Conservation (phyloP, 495 filamentous ascomycete species). For the Xylaria telfairii region DNA sequence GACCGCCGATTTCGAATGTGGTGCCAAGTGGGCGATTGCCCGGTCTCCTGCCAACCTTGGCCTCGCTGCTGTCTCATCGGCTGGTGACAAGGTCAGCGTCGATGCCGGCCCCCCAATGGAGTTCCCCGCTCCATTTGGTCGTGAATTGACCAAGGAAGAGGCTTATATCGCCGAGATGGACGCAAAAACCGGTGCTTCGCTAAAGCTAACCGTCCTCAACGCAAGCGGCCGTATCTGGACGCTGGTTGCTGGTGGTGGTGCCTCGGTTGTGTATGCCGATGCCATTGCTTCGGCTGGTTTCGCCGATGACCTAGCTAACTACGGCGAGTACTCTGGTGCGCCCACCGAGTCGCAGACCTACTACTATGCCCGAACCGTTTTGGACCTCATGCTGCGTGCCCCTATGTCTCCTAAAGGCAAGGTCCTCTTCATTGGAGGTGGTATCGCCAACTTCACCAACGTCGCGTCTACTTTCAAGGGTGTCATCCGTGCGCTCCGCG, state of each 20-base stretch:
- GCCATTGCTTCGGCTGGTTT: conserved; percentile 97
- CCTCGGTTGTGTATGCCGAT: conserved; percentile 98
- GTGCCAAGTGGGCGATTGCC: conserved; percentile 97
- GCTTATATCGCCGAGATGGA: conserved; percentile 98
- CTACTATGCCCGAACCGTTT: conserved; percentile 95
- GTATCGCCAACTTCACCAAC: conserved; percentile 99
- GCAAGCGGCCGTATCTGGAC: conserved; percentile 93
- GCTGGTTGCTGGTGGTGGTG: conserved; percentile 98
- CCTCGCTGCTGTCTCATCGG: conserved; percentile 62
- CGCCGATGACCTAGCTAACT: conserved; percentile 96
- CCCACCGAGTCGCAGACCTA: conserved; percentile 98
- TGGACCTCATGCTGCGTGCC: conserved; percentile 97
- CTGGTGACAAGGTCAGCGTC: conserved; percentile 81
- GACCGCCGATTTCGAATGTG: conserved; percentile 99
- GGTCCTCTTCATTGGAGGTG: conserved; percentile 98
- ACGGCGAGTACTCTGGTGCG: conserved; percentile 99
- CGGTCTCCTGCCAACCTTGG: conserved; percentile 87
- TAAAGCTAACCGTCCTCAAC: conserved; percentile 98
- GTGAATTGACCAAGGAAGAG: conserved; percentile 97
- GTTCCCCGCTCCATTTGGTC: conserved; percentile 98
- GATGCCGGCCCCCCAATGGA: conserved; percentile 98
- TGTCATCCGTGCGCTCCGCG: conserved; percentile 95
- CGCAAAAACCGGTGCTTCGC: conserved; percentile 97
- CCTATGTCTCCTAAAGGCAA: conserved; percentile 88
- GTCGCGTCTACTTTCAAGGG: conserved; percentile 99